These are phyloP conservation scores for Guadua angustifolia DNA, from an alignment of 176 grass and related monocot genomes.

Conservation along the genomic window DNA sequence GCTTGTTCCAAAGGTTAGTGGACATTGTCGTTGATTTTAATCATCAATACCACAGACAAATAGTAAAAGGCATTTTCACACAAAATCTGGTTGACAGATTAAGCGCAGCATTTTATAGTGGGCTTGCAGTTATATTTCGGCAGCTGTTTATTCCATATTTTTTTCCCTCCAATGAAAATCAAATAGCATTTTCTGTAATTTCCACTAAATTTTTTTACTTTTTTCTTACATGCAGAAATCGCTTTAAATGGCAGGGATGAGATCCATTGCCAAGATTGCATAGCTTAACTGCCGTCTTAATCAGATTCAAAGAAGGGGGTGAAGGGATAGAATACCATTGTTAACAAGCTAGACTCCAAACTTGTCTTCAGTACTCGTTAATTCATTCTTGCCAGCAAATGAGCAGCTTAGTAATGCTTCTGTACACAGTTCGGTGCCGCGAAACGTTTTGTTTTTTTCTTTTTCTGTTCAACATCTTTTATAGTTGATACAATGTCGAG, in stretches of 20 bases:
- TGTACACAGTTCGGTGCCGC: slow-evolving; percentile 11
- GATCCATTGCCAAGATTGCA: slow-evolving; percentile 22
- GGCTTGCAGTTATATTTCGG: slow-evolving; percentile 22
- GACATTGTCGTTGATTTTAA: slow-evolving; percentile 24
- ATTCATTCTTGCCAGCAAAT: slow-evolving; percentile 47
- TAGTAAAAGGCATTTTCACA: not conserved
- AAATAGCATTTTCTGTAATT: not conserved
- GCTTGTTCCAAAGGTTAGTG: slow-evolving; percentile 66
- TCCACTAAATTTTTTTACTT: slow-evolving; percentile 39
- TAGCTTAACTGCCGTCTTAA: slow-evolving; percentile 40
- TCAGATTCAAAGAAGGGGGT: slow-evolving; percentile 36
- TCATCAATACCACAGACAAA: slow-evolving; percentile 1
- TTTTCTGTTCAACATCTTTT: slow-evolving; percentile 16
- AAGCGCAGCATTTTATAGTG: slow-evolving; percentile 23
- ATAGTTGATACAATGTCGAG: slow-evolving; percentile 32
- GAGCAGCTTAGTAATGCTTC: slow-evolving; percentile 41
- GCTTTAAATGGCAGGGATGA: slow-evolving; percentile 26
- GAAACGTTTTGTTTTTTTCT: slow-evolving; percentile 24
- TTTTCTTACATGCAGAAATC: slow-evolving; percentile 44
- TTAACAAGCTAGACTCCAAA: slow-evolving; percentile 42
- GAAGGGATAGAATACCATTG: slow-evolving; percentile 45
- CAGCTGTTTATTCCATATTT: not conserved
- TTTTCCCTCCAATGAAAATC: not conserved
- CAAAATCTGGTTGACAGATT: slow-evolving; percentile 18
- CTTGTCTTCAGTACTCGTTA: slow-evolving; percentile 8